These are phyloP conservation scores for Rhododendron ovatum DNA, from an alignment of 148 eudicot species.

Conservation along the genomic window DNA sequence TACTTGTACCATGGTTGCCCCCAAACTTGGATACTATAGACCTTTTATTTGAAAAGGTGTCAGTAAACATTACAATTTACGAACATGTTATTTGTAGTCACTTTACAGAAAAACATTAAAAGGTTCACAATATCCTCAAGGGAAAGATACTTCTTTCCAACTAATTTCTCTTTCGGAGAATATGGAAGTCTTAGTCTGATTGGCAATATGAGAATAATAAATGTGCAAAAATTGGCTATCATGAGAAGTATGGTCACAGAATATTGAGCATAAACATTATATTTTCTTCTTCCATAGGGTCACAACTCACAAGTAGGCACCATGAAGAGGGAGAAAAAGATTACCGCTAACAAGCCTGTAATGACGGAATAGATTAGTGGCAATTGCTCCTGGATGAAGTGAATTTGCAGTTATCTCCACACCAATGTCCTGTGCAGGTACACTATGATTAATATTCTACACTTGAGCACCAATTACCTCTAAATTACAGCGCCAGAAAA, in stretches of 20 bases:
- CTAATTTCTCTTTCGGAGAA: neutral
- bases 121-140: neutral
- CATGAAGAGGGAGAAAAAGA: neutral
- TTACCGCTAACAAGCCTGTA: slow-evolving; percentile 37
- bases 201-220: neutral
- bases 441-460: neutral
- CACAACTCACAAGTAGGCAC: neutral
- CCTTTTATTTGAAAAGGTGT: no score
- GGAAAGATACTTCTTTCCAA: neutral
- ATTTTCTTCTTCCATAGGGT: neutral
- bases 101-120: neutral
- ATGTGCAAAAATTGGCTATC: neutral
- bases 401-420: slow-evolving; percentile 60
- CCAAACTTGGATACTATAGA: no score
- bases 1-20: neutral
- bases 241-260: neutral
- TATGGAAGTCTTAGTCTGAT: neutral
- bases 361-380: slow-evolving; percentile 57
- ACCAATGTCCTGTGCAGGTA: slow-evolving; percentile 44
- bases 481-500: neutral
- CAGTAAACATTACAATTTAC: no score
- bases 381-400: slow-evolving; percentile 62
- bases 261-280: neutral
- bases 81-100: neutral
- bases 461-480: neutral